Evolutionary conservation across 192 early-diverging fungal genomes (phyloP).

Genomic region (Coemansia umbellata): DNA sequence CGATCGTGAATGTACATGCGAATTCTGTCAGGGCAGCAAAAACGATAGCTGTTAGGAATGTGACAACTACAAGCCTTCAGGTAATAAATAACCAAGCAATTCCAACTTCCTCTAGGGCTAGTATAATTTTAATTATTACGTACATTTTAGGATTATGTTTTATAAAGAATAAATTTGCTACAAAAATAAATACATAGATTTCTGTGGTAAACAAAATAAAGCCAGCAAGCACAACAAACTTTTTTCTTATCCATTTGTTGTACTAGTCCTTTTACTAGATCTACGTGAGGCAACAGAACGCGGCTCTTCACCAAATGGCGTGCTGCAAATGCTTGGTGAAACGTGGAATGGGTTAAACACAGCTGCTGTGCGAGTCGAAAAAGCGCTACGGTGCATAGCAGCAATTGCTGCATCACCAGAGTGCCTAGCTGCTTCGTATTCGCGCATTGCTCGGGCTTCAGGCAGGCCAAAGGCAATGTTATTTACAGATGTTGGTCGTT

Average conservation of each 20-base stretch:
- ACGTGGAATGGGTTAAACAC: conserved; percentile 38
- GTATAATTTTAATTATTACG: no score
- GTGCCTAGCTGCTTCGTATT: conserved; percentile 21
- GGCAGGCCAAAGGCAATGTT: background rate
- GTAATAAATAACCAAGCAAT: no score
- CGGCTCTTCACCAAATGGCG: conserved; percentile 15
- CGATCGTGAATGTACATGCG: no score
- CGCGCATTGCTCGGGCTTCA: background rate
- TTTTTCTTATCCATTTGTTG: background rate
- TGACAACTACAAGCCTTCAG: no score
- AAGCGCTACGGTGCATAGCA: conserved; percentile 21
- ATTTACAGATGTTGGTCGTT: background rate
- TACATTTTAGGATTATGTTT: background rate
- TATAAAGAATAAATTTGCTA: background rate
- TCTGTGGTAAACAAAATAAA: conserved; percentile 11
- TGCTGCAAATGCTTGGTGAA: conserved; percentile 21
- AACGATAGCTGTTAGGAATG: no score
- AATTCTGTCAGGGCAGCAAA: no score
- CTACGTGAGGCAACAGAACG: conserved; percentile 16
- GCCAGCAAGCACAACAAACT: background rate
- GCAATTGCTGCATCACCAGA: conserved; percentile 37
- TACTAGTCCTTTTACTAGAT: conserved; percentile 17
- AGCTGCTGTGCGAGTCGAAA: conserved; percentile 1
- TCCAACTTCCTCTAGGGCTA: no score
- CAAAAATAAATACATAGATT: background rate